phyloP scores from a whole-genome alignment of 768 basidiomycete species.

The Chalciporus pseudorubinellus region DNA sequence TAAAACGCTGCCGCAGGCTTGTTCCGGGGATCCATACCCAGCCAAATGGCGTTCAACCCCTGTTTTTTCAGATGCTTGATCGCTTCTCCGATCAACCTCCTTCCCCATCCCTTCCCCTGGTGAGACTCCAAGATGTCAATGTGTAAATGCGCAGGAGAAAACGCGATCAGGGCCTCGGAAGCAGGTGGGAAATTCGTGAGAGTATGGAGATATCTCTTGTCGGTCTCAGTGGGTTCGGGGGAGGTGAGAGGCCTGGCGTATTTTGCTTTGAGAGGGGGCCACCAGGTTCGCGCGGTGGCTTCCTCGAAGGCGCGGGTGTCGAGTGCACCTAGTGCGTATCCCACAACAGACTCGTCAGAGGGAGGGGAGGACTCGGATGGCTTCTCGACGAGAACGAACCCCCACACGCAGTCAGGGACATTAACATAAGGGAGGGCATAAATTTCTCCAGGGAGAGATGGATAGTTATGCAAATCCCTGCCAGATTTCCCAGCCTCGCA shows the following conservation, averaged over 20 bases:
- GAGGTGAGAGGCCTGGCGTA: constrained; percentile 38
- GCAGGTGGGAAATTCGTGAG: constrained; percentile 40
- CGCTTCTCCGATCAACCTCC: constrained; percentile 53
- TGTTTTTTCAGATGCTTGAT: constrained; percentile 52
- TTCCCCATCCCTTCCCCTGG: constrained; percentile 72
- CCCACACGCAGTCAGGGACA: constrained; percentile 59
- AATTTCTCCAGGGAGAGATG: constrained; percentile 66
- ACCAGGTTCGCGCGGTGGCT: constrained; percentile 58
- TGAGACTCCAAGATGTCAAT: constrained; percentile 67
- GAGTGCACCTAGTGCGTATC: constrained; percentile 66
- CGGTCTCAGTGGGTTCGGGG: constrained; percentile 20
- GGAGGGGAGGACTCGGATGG: constrained; percentile 17
- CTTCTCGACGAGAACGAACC: constrained; percentile 66
- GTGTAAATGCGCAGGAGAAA: constrained; percentile 74
- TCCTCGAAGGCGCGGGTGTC: constrained; percentile 67
- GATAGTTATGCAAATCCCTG: constrained; percentile 55
- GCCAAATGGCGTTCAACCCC: constrained; percentile 53
- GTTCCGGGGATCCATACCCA: constrained; percentile 68
- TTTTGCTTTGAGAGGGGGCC: constrained; percentile 56
- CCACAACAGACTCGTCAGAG: constrained; percentile 50
- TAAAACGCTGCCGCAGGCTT: constrained; percentile 60
- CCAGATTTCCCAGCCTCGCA: constrained; percentile 70
- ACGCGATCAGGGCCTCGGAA: constrained; percentile 53
- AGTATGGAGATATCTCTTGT: constrained; percentile 32
- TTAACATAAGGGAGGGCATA: constrained; percentile 77